Evolutionary conservation across 2,329 filamentous ascomycete genomes (phyloP).

Genomic region (Intubia oerlemansii): DNA sequence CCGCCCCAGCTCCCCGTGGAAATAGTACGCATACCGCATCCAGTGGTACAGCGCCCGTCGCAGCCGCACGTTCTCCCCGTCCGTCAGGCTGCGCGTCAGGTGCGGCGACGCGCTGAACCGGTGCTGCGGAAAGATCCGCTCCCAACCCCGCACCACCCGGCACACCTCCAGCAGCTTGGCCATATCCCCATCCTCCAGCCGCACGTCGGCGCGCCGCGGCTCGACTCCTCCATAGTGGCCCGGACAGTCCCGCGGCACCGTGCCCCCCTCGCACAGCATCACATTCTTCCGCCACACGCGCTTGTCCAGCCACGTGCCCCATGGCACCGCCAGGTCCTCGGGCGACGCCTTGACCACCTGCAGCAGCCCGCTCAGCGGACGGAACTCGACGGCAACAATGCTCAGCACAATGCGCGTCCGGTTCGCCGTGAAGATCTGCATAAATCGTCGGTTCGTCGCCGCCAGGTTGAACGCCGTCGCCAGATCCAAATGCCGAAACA

Average conservation of each 20-base stretch:
- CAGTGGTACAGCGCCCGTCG: slow-evolving; percentile 29
- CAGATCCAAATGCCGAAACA: slow-evolving; percentile 23
- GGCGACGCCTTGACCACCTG: slow-evolving; percentile 22
- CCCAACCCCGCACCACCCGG: slow-evolving; percentile 18
- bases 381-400: slow-evolving; percentile 20
- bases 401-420: slow-evolving; percentile 20
- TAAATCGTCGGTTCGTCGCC: slow-evolving; percentile 16
- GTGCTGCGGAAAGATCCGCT: slow-evolving; percentile 15
- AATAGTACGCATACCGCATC: slow-evolving; percentile 32
- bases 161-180: slow-evolving; percentile 13
- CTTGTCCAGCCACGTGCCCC: slow-evolving; percentile 17
- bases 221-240: slow-evolving; percentile 2
- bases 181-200: slow-evolving; percentile 11
- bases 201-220: slow-evolving; percentile 3
- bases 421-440: slow-evolving; percentile 19
- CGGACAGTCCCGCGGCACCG: too few species aligned
- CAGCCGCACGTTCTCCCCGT: slow-evolving; percentile 22
- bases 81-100: slow-evolving; percentile 19
- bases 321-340: slow-evolving; percentile 14
- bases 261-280: slow-evolving; percentile 7
- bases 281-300: slow-evolving; percentile 16
- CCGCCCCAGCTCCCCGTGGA: slow-evolving; percentile 21
- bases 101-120: slow-evolving; percentile 21
- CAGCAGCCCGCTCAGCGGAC: slow-evolving; percentile 23
- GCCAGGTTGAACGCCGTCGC: slow-evolving; percentile 18